A percentile compares a stretch with the other conserved stretches of the same genome.
Evolutionary conservation across 2,329 filamentous ascomycete species (phyloP).

Genomic region (Hypoxylon sp.): DNA sequence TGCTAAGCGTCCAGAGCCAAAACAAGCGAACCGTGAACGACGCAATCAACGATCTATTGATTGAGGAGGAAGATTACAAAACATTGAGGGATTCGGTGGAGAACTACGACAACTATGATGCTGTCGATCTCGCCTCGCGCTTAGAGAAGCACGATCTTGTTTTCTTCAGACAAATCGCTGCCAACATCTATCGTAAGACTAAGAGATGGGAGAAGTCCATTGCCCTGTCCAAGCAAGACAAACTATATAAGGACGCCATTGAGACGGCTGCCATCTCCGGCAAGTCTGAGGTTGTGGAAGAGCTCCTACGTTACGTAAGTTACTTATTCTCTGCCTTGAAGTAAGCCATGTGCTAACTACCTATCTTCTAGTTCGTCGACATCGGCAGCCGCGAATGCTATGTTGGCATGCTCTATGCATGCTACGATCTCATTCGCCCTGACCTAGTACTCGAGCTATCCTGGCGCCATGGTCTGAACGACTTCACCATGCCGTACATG

Average conservation of each 20-base stretch:
- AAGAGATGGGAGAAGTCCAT: slow-evolving; percentile 99
- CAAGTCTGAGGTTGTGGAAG: slow-evolving; percentile 94
- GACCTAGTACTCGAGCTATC: slow-evolving; percentile 96
- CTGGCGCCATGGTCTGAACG: slow-evolving; percentile 93
- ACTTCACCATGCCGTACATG: slow-evolving; percentile 99
- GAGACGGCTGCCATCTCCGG: slow-evolving; percentile 94
- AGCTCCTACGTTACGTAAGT: slow-evolving; percentile 96
- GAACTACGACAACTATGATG: slow-evolving; percentile 99
- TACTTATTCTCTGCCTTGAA: slow-evolving; percentile 15
- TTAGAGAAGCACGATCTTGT: slow-evolving; percentile 98
- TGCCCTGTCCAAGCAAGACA: slow-evolving; percentile 97
- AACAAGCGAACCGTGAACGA: slow-evolving; percentile 99
- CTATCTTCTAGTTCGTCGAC: slow-evolving; percentile 84
- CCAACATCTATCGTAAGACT: slow-evolving; percentile 99
- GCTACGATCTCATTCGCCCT: slow-evolving; percentile 95
- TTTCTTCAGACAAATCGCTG: slow-evolving; percentile 99
- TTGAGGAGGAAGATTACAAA: slow-evolving; percentile 99
- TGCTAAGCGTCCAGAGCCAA: slow-evolving; percentile 94
- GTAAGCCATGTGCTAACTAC: slow-evolving; percentile 53
- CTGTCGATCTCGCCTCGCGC: slow-evolving; percentile 89
- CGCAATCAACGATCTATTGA: slow-evolving; percentile 96
- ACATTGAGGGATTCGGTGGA: slow-evolving; percentile 96
- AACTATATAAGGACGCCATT: slow-evolving; percentile 99
- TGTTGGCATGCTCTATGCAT: slow-evolving; percentile 99
- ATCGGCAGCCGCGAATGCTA: slow-evolving; percentile 99